Conservation (phyloP, 768 basidiomycete genomes). For the Lactarius hengduanensis region DNA sequence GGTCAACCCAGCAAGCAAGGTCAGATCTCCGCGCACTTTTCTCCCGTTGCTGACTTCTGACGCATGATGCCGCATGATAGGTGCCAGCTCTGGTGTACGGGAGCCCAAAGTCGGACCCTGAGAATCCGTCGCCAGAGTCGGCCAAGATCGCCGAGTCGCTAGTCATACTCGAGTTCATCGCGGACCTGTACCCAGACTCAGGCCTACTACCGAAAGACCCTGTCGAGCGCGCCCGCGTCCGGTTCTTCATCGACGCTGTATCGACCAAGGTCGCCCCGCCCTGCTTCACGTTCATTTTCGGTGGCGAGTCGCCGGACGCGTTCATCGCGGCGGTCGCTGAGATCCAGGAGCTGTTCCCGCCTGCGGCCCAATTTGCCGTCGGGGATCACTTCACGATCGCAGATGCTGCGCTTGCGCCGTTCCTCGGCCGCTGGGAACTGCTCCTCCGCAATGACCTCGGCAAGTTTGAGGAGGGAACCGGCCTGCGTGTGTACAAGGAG, state of each 20-base stretch:
- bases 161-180: slow-evolving; percentile 59
- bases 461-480: slow-evolving; percentile 39
- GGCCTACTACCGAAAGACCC: slow-evolving; percentile 52
- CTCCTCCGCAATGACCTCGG: slow-evolving; percentile 49
- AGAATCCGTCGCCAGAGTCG: slow-evolving; percentile 53
- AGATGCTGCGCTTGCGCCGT: slow-evolving; percentile 57
- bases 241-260: slow-evolving; percentile 57
- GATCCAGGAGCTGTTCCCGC: slow-evolving; percentile 48
- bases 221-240: slow-evolving; percentile 50
- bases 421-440: slow-evolving; percentile 51
- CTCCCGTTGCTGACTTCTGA: too few relatives aligned
- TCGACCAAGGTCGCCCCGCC: slow-evolving; percentile 43
- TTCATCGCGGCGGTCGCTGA: slow-evolving; percentile 45
- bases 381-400: slow-evolving; percentile 52
- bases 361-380: slow-evolving; percentile 40
- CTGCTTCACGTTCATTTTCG: slow-evolving; percentile 37
- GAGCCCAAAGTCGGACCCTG: slow-evolving; percentile 50
- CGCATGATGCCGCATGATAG: slow-evolving; percentile 33
- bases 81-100: slow-evolving; percentile 61
- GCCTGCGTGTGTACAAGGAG: slow-evolving; percentile 42
- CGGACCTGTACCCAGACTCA: slow-evolving; percentile 50
- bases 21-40: slow-evolving; percentile 30
- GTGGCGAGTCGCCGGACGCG: slow-evolving; percentile 39
- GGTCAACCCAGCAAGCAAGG: slow-evolving; percentile 63
- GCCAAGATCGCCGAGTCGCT: slow-evolving; percentile 59